Conservation (phyloP, 2,329 filamentous ascomycete genomes). For the Ophiostoma sp. region DNA sequence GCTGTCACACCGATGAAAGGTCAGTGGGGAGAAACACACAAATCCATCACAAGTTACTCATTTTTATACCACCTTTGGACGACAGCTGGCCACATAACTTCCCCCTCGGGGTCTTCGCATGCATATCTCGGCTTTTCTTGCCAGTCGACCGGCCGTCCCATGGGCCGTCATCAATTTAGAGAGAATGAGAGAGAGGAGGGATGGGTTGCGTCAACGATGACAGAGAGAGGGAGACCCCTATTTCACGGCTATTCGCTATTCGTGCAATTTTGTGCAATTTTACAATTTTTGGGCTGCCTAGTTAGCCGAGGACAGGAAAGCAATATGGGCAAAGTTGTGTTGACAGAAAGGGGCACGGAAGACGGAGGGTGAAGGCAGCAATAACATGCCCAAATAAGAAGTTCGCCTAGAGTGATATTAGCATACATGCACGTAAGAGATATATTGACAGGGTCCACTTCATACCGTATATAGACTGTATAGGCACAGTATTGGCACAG, state of each 20-base stretch:
- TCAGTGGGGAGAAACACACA: not conserved
- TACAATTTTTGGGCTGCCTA: not conserved
- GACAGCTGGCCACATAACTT: not conserved
- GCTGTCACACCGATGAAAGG: not conserved
- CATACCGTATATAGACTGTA: not conserved
- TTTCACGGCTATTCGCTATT: not conserved
- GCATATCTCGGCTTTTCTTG: constrained; percentile 18
- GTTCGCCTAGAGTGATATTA: not conserved
- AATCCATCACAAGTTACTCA: not conserved
- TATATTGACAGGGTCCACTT: not conserved
- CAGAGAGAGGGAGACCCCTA: not conserved
- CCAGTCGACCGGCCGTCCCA: not conserved
- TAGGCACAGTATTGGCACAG: not conserved
- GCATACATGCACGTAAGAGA: not conserved
- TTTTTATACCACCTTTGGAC: not conserved
- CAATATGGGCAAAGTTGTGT: not conserved
- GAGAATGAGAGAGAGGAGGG: not conserved
- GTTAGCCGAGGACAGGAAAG: constrained; percentile 6
- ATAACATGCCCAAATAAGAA: constrained; percentile 7
- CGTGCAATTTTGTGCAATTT: not conserved
- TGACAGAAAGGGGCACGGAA: constrained; percentile 14
- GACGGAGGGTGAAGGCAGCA: not conserved
- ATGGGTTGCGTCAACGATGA: not conserved
- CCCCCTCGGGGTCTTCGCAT: not conserved
- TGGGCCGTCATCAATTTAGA: not conserved